Percentiles rank a stretch among this genome's conserved stretches.
These are phyloP conservation scores for Candida pini DNA, from an alignment of 805 yeast species.

Conservation along the genomic window DNA sequence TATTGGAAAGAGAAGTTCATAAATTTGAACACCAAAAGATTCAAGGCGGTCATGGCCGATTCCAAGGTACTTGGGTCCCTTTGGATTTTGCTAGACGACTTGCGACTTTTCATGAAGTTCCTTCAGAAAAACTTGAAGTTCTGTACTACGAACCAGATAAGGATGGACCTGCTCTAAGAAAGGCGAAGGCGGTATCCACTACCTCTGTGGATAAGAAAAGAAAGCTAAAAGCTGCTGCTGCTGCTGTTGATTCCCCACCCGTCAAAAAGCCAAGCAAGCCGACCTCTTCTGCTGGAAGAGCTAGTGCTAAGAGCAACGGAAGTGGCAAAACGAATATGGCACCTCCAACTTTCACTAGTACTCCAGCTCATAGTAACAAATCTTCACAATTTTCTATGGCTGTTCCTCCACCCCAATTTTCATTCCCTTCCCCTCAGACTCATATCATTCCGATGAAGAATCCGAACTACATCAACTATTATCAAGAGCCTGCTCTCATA, in stretches of 20 bases:
- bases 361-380: background rate
- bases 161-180: slow-evolving; percentile 38
- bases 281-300: background rate
- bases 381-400: background rate
- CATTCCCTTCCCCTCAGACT: slow-evolving; percentile 13
- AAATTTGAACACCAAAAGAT: slow-evolving; percentile 63
- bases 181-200: slow-evolving; percentile 27
- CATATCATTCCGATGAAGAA: slow-evolving; percentile 5
- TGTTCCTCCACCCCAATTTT: slow-evolving; percentile 6
- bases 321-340: slow-evolving; percentile 1
- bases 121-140: slow-evolving; percentile 46
- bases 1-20: slow-evolving; percentile 71
- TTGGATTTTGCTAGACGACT: slow-evolving; percentile 55
- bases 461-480: slow-evolving; percentile 5
- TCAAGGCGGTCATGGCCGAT: slow-evolving; percentile 82
- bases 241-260: slow-evolving; percentile 15
- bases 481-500: slow-evolving; percentile 3
- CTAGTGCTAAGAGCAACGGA: background rate
- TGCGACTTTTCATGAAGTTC: slow-evolving; percentile 46
- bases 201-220: slow-evolving; percentile 14
- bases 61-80: slow-evolving; percentile 87
- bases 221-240: slow-evolving; percentile 28
- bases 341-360: slow-evolving; percentile 12
- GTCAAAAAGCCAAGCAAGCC: slow-evolving; percentile 6
- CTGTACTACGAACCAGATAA: slow-evolving; percentile 48